Base-by-base conservation (phyloP, 768 basidiomycete genomes). In the Rhodotorula taiwanensis region DNA sequence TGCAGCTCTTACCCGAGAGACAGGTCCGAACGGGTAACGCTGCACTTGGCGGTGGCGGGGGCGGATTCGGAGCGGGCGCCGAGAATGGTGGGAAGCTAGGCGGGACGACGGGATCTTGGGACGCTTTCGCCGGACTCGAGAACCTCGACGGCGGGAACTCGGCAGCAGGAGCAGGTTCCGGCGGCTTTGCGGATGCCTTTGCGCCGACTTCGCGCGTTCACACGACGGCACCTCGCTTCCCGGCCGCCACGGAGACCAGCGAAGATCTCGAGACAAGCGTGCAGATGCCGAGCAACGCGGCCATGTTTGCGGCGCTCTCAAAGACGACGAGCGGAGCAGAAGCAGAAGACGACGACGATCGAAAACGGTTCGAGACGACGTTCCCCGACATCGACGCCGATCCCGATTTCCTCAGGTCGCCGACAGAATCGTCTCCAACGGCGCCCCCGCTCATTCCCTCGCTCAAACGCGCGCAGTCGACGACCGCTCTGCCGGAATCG, bases 221-320 rank as follows among this genome's bases (percentile, higher is more conserved):
- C 28, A 18, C 25, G 45, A 47, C n/a, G 58, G n/a, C n/a, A n/a
- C n/a, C n/a, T n/a, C 36, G 36, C 36, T 39, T 60, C 18, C 47
- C 42, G 16, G 52, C 31, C 43, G 5, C 48, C 30, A 44, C 50
- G 47, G 15, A 15, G 8, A 30, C 55, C 15, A 9, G 5, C 13
- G 14, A 14, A n/a, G 48, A 23, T 25, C 41, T 64, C 59, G 49
- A 55, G 36, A 54, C 48, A 34, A 28, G 30, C 30, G 41, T 67
- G 21, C 45, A 67, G 43, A 27, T 58, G 43, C 67, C 62, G 15
- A 30, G 20, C 13, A 62, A 55, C 31, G 44, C 47, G 44, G 52
- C 34, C n/a, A 67, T 69, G 62, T 69, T 69, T 27, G 36, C 50
- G 3, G 60, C 58, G 31, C 56, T 69, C 25, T 51, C 23, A 58